Conservation (phyloP, 164 flowering plant genomes). For the Aristolochia californica region DNA sequence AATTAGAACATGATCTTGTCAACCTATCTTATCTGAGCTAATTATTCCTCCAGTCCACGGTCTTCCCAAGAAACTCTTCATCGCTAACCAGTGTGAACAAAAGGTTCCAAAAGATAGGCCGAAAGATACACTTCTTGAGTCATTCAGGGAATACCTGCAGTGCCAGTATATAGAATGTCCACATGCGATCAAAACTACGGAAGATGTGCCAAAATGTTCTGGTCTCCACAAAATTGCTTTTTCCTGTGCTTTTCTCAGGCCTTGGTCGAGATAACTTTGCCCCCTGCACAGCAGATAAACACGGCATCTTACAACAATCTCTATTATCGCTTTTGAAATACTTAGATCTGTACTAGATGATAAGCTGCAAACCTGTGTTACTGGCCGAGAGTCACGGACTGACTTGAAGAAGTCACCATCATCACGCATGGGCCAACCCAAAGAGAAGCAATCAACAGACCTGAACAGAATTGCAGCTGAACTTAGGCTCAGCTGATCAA, state of each 20-base stretch:
- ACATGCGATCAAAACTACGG: constrained; percentile 89
- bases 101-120: too few relatives aligned
- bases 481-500: not conserved
- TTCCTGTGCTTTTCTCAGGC: constrained; percentile 55
- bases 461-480: constrained; percentile 21
- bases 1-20: too few relatives aligned
- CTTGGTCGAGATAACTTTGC: constrained; percentile 26
- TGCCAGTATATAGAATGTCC: constrained; percentile 81
- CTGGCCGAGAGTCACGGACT: constrained; percentile 30
- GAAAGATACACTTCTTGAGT: not conserved
- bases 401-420: constrained; percentile 92
- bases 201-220: constrained; percentile 89
- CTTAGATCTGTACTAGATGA: not conserved
- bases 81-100: too few relatives aligned
- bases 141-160: constrained; percentile 50
- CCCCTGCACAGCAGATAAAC: constrained; percentile 31
- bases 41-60: too few relatives aligned
- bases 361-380: constrained; percentile 27
- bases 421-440: constrained; percentile 99
- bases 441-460: constrained; percentile 81
- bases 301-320: not conserved
- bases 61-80: too few relatives aligned
- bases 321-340: not conserved
- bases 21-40: too few relatives aligned
- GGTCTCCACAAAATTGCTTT: constrained; percentile 79